phyloP scores from a whole-genome alignment of 2,329 filamentous ascomycete species.

The Penicillium sp. region DNA sequence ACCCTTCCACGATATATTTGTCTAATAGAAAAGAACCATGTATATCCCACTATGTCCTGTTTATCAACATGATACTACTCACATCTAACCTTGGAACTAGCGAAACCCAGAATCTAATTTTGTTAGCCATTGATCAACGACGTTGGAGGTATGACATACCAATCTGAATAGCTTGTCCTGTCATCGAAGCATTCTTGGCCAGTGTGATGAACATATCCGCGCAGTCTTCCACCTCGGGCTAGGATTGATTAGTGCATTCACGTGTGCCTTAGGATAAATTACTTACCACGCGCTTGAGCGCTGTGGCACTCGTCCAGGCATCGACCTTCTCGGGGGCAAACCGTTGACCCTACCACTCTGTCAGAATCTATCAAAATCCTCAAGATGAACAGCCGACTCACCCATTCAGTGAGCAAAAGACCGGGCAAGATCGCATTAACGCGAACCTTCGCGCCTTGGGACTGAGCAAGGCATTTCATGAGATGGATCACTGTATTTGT shows the following conservation, averaged over 20 bases:
- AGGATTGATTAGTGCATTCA: neutral
- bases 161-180: constrained; percentile 47
- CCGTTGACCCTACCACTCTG: constrained; percentile 49
- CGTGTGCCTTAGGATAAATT: neutral
- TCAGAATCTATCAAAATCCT: constrained; percentile 3
- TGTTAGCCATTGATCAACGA: constrained; percentile 10
- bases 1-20: constrained; percentile 38
- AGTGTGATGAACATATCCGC: constrained; percentile 44
- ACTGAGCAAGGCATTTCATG: constrained; percentile 65
- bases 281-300: constrained; percentile 60
- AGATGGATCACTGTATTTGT: constrained; percentile 58
- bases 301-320: constrained; percentile 56
- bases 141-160: constrained; percentile 30
- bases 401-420: constrained; percentile 69
- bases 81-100: constrained; percentile 16
- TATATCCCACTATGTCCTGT: constrained; percentile 19
- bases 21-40: constrained; percentile 14
- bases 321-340: constrained; percentile 62
- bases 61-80: constrained; percentile 22
- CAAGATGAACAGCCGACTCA: constrained; percentile 24
- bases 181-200: constrained; percentile 50
- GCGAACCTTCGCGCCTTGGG: constrained; percentile 63
- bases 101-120: constrained; percentile 37
- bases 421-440: constrained; percentile 68
- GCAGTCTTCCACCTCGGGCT: constrained; percentile 47